phyloP scores from a whole-genome alignment of 345 rosid species.

The Alliaria petiolata region DNA sequence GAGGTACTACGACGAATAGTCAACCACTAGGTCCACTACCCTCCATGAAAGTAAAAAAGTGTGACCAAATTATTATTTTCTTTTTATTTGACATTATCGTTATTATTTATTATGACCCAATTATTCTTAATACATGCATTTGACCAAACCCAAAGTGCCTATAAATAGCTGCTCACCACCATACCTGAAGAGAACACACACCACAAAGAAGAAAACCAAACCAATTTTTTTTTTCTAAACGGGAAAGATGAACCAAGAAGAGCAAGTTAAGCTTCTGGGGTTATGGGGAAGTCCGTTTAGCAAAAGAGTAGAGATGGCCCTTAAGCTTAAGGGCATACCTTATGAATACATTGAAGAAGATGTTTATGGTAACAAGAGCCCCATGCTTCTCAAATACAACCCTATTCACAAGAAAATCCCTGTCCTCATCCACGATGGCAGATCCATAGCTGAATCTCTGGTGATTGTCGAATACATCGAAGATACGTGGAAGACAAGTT shows the following conservation, averaged over 20 bases:
- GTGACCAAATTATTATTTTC: not conserved
- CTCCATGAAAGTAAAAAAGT: not conserved
- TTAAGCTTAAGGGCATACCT: constrained; percentile 46
- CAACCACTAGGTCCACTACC: too few relatives aligned
- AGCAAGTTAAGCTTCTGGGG: constrained; percentile 38
- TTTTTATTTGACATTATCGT: not conserved
- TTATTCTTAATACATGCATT: not conserved
- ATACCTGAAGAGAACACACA: not conserved
- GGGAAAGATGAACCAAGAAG: constrained; percentile 29
- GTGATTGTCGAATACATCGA: constrained; percentile 55
- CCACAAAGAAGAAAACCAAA: not conserved
- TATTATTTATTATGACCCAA: not conserved
- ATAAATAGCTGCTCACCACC: not conserved
- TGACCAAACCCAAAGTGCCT: not conserved
- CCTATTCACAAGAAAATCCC: constrained; percentile 53
- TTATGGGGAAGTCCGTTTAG: constrained; percentile 45
- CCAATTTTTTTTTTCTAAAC: not conserved
- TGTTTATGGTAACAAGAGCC: constrained; percentile 39
- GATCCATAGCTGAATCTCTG: constrained; percentile 41
- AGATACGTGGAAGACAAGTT: constrained; percentile 43
- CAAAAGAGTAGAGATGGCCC: constrained; percentile 44
- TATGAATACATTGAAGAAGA: constrained; percentile 51
- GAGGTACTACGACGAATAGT: too few relatives aligned
- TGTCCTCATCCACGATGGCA: constrained; percentile 47
- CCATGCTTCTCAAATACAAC: constrained; percentile 41